Evolutionary conservation across 352 stramenopile species (phyloP).

Genomic region (Phytopythium aichiense): DNA sequence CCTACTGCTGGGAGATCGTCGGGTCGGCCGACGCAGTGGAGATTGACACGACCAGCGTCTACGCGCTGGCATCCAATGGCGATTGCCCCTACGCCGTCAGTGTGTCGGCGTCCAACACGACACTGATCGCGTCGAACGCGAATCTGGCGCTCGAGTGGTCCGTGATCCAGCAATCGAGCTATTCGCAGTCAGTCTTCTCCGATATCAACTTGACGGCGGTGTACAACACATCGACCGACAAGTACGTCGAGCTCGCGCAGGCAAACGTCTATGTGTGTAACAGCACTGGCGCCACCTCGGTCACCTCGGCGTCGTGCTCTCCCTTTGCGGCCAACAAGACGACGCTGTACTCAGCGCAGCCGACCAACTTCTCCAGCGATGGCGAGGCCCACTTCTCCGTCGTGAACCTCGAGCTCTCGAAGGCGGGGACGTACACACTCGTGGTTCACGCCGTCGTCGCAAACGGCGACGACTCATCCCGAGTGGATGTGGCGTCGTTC

Average conservation of each 20-base stretch:
- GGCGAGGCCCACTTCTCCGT: conserved; percentile 18
- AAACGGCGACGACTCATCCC: conserved; percentile 30
- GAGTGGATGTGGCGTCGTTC: conserved; percentile 40
- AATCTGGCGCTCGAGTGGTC: conserved; percentile 24
- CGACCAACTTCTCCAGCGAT: conserved; percentile 28
- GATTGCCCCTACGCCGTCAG: conserved; percentile 44
- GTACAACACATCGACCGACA: conserved; percentile 22
- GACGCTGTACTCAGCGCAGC: conserved; percentile 20
- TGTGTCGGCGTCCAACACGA: conserved; percentile 22
- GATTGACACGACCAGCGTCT: conserved; percentile 25
- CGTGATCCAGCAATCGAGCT: conserved; percentile 19
- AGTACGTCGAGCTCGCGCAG: conserved; percentile 34
- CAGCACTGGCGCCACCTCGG: conserved; percentile 3
- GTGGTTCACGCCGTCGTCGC: conserved; percentile 40
- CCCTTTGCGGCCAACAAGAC: conserved; percentile 37
- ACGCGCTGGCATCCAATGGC: conserved; percentile 22
- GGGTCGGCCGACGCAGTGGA: conserved; percentile 15
- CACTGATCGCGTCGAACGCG: conserved; percentile 12
- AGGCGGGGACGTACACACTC: conserved; percentile 41
- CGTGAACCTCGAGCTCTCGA: conserved; percentile 27
- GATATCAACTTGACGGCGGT: conserved; percentile 30
- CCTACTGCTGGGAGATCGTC: conserved; percentile 48
- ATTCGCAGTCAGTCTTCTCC: conserved; percentile 15
- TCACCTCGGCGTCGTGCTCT: conserved; percentile 20
- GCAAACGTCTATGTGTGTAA: conserved; percentile 45